A percentile compares a stretch with the other conserved stretches of the same genome.
phyloP scores from a whole-genome alignment of 1,139 yeast genomes.

The Sugiyamaella novakii region DNA sequence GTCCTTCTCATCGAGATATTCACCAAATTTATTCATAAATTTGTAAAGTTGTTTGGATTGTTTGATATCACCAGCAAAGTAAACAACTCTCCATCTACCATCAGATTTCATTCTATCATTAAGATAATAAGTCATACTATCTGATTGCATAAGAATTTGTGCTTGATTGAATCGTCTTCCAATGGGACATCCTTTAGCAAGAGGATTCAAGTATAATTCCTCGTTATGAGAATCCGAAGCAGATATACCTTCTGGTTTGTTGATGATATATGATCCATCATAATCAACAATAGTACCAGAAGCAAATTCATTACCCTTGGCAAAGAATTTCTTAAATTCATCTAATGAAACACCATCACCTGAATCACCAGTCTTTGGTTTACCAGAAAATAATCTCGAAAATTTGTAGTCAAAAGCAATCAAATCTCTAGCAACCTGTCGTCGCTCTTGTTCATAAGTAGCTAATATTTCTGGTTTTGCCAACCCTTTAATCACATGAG shows the following conservation, averaged over 20 bases:
- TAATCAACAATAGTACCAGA: constrained; percentile 45
- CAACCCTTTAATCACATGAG: constrained; percentile 41
- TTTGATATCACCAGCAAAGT: constrained; percentile 39
- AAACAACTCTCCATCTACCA: constrained; percentile 39
- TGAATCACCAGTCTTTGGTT: constrained; percentile 29
- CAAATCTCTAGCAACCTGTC: constrained; percentile 42
- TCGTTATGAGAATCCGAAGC: constrained; percentile 4
- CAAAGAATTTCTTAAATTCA: constrained; percentile 40
- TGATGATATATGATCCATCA: constrained; percentile 31
- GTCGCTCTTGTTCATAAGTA: constrained; percentile 43
- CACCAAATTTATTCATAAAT: constrained; percentile 30
- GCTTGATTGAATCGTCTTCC: constrained; percentile 41
- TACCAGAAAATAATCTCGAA: constrained; percentile 42
- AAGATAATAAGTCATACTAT: constrained; percentile 36
- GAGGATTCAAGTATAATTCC: constrained; percentile 1
- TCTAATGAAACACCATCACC: constrained; percentile 37
- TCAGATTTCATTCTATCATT: constrained; percentile 39
- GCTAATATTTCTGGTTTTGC: constrained; percentile 36
- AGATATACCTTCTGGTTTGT: constrained; percentile 21
- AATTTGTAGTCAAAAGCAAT: constrained; percentile 44
- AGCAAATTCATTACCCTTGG: constrained; percentile 41
- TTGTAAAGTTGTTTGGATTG: constrained; percentile 22
- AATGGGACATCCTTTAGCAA: constrained; percentile 39
- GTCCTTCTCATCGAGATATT: constrained; percentile 28
- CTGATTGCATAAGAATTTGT: constrained; percentile 35